phyloP scores from a whole-genome alignment of 495 filamentous ascomycete genomes.

The Sabuloglossum arenarium region DNA sequence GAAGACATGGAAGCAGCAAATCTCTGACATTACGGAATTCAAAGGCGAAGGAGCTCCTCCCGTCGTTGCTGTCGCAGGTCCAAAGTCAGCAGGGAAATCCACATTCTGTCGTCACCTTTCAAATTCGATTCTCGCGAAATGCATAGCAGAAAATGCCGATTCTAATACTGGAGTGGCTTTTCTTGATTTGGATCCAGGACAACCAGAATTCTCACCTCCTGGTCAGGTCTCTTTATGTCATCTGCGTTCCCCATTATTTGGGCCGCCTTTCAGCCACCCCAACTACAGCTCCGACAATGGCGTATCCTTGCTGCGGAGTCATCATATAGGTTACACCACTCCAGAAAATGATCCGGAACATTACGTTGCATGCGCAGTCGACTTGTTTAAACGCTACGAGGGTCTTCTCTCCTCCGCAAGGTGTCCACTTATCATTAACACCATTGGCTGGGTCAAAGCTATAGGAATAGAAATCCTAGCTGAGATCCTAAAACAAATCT shows the following conservation, averaged over 20 bases:
- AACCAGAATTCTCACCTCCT: slow-evolving; percentile 61
- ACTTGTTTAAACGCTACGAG: slow-evolving; percentile 44
- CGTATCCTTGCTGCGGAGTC: slow-evolving; percentile 34
- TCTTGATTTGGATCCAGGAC: slow-evolving; percentile 67
- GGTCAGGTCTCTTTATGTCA: slow-evolving; percentile 56
- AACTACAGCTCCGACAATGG: slow-evolving; percentile 17
- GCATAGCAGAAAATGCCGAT: slow-evolving; percentile 5
- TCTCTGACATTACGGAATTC: slow-evolving; percentile 19
- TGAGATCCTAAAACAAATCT: slow-evolving; percentile 38
- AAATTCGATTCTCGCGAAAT: slow-evolving; percentile 44
- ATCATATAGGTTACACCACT: slow-evolving; percentile 50
- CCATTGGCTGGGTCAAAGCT: slow-evolving; percentile 65
- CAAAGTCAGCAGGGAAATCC: slow-evolving; percentile 73
- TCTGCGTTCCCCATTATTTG: slow-evolving; percentile 41
- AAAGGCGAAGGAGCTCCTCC: slow-evolving; percentile 24
- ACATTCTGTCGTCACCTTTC: slow-evolving; percentile 58
- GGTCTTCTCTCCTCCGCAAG: slow-evolving; percentile 20
- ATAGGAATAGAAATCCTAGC: slow-evolving; percentile 48
- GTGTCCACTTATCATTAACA: slow-evolving; percentile 57
- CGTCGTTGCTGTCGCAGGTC: slow-evolving; percentile 45
- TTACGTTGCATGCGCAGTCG: slow-evolving; percentile 43
- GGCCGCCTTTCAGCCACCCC: slow-evolving; percentile 57
- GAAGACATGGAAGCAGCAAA: slow-evolving; percentile 39
- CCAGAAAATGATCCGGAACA: slow-evolving; percentile 49
- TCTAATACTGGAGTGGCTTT: slow-evolving; percentile 32